Evolutionary conservation across 2,329 filamentous ascomycete species (phyloP).

Genomic region (Venturia carpophila): DNA sequence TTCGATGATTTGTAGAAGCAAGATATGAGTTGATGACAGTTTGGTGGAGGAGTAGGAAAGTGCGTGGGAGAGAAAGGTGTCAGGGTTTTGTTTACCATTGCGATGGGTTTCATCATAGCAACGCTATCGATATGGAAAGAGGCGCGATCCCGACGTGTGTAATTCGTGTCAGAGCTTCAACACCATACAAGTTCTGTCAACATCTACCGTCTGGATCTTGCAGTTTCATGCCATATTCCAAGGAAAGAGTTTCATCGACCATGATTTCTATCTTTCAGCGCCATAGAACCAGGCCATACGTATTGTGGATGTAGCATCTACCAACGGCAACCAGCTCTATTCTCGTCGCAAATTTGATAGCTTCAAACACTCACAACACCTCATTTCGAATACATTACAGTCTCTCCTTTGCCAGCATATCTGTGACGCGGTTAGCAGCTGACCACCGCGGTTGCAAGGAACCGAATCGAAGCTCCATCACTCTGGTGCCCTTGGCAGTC

Average conservation of each 20-base stretch:
- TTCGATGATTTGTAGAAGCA: not conserved
- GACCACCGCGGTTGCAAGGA: not conserved
- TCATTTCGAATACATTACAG: conserved; percentile 23
- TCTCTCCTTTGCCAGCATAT: conserved; percentile 36
- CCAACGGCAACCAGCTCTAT: not conserved
- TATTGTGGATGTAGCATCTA: not conserved
- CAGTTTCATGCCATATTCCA: not conserved
- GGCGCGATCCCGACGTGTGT: not conserved
- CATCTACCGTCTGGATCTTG: not conserved
- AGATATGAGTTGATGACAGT: not conserved
- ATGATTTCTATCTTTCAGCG: not conserved
- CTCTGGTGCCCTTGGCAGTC: not conserved
- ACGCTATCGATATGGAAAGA: not conserved
- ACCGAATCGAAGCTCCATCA: not conserved
- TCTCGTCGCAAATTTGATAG: not conserved
- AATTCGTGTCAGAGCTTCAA: not conserved
- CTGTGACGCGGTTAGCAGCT: conserved; percentile 20
- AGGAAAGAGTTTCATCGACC: not conserved
- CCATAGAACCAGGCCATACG: not conserved
- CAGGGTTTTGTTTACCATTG: not conserved
- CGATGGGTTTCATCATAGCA: not conserved
- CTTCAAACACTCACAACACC: too few relatives aligned
- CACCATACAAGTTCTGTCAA: not conserved
- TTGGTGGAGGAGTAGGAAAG: not conserved
- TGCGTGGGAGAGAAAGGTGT: not conserved